Conservation (phyloP, 768 basidiomycete species). For the Arthromyces matolae region DNA sequence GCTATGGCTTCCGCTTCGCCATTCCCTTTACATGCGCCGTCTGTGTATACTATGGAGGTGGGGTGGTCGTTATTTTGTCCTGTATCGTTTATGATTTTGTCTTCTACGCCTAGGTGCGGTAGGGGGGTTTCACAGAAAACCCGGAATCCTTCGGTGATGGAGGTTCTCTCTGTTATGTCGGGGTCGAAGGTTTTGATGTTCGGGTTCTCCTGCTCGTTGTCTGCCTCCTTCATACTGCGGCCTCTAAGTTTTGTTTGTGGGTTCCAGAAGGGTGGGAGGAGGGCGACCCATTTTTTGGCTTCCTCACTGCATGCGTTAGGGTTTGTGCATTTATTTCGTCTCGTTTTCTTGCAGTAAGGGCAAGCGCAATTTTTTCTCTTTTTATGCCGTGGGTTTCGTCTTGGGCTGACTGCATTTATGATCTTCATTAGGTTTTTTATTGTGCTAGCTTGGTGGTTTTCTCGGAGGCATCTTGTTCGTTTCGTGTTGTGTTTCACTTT, state of each 20-base stretch:
- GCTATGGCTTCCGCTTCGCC: background rate
- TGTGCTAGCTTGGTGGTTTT: background rate
- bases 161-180: too few relatives aligned
- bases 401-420: background rate
- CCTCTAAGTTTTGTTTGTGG: too few relatives aligned
- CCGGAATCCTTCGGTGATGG: too few relatives aligned
- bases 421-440: background rate
- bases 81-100: too few relatives aligned
- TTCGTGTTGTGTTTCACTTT: background rate
- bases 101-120: too few relatives aligned
- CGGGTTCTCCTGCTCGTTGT: too few relatives aligned
- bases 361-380: too few relatives aligned
- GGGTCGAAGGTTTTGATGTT: too few relatives aligned
- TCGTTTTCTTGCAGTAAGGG: too few relatives aligned
- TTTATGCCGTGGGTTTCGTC: background rate
- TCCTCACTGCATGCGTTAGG: background rate
- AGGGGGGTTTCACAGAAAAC: too few relatives aligned
- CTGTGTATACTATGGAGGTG: background rate
- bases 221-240: too few relatives aligned
- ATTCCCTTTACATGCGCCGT: slow-evolving; percentile 10
- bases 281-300: background rate
- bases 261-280: background rate
- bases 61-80: too few relatives aligned
- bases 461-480: background rate
- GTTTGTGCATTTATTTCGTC: background rate